phyloP scores from a whole-genome alignment of 192 early-diverging fungal species.

The Chytriomyces sp. region DNA sequence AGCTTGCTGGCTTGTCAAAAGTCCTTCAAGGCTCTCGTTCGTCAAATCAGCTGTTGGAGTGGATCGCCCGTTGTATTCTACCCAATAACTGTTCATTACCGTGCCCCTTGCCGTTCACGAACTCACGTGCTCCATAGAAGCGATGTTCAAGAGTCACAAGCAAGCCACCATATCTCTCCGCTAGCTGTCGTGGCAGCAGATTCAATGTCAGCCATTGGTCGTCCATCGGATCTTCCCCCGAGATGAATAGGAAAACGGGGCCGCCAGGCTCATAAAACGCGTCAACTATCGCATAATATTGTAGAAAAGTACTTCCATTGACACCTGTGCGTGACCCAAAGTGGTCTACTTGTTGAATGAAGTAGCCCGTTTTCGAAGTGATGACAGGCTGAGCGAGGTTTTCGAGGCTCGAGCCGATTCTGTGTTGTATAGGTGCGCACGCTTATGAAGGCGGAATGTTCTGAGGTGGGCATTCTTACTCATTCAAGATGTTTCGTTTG shows the following conservation, averaged over 20 bases:
- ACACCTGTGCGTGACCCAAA: constrained; percentile 13
- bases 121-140: neutral
- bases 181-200: neutral
- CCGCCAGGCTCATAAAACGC: constrained; percentile 16
- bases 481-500: neutral
- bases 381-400: neutral
- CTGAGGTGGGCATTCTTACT: neutral
- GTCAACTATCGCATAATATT: constrained; percentile 2
- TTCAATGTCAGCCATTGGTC: neutral
- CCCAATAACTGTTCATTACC: neutral
- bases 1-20: constrained; percentile 16
- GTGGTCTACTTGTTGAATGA: constrained; percentile 16
- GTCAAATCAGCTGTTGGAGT: constrained; percentile 25
- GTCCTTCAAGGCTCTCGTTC: neutral
- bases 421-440: neutral
- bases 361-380: neutral
- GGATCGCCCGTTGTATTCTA: neutral
- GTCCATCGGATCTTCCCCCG: neutral
- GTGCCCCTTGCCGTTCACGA: neutral
- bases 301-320: neutral
- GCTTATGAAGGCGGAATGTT: neutral
- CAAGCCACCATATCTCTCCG: neutral
- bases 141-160: neutral
- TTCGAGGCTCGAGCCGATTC: neutral
- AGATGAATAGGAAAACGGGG: constrained; percentile 18